Conservation (phyloP, 2,329 filamentous ascomycete genomes). For the Penicillium psychrosexuale region DNA sequence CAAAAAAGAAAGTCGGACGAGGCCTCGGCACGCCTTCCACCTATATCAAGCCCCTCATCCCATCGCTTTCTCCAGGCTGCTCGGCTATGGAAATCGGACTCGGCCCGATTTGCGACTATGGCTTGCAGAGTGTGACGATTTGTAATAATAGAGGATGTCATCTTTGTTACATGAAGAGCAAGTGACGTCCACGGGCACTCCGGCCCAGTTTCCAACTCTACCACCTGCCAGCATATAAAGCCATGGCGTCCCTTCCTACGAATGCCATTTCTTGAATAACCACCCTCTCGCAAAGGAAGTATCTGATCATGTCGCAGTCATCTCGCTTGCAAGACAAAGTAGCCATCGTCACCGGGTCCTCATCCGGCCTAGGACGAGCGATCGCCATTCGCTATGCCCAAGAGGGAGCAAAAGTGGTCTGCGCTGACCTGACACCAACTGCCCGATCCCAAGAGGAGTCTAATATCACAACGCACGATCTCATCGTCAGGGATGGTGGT, state of each 20-base stretch:
- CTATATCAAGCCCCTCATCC: not conserved
- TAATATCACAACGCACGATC: slow-evolving; percentile 36
- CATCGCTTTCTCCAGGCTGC: not conserved
- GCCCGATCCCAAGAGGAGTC: slow-evolving; percentile 25
- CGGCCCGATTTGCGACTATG: not conserved
- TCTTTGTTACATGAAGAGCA: not conserved
- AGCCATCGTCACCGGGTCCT: slow-evolving; percentile 47
- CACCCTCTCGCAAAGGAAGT: not conserved
- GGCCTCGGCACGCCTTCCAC: not conserved
- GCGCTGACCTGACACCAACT: slow-evolving; percentile 38
- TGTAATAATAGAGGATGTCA: not conserved
- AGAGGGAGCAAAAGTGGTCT: slow-evolving; percentile 45
- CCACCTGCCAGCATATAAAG: not conserved
- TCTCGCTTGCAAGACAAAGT: slow-evolving; percentile 34
- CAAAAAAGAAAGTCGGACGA: not conserved
- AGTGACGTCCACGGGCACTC: not conserved
- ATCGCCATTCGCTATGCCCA: slow-evolving; percentile 44
- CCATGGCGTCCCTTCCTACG: not conserved
- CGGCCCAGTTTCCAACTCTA: not conserved
- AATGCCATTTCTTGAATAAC: not conserved
- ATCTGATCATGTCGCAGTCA: not conserved
- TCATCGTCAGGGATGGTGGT: slow-evolving; percentile 37
- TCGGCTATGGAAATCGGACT: not conserved
- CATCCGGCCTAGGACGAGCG: slow-evolving; percentile 47
- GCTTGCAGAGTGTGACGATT: not conserved